Evolutionary conservation across 306 rosid species (phyloP).

Genomic region (Cicer cuneatum): DNA sequence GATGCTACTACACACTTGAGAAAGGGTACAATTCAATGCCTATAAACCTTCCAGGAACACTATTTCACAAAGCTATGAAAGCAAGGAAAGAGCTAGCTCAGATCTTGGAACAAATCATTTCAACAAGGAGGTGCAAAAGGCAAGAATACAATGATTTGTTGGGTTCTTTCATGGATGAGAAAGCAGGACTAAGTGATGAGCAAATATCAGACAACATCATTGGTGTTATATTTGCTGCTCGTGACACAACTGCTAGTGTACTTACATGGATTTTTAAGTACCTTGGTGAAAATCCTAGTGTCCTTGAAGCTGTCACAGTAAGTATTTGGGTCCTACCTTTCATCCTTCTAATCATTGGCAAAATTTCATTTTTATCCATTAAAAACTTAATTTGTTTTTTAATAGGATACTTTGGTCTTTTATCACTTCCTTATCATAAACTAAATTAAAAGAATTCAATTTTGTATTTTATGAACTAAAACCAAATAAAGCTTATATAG

Average conservation of each 20-base stretch:
- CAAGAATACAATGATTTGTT: conserved; percentile 67
- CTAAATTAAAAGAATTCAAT: not conserved
- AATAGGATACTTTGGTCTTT: conserved; percentile 3
- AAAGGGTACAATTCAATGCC: conserved; percentile 98
- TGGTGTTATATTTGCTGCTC: conserved; percentile 92
- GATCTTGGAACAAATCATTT: conserved; percentile 69
- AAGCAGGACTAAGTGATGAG: conserved; percentile 80
- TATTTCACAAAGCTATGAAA: conserved; percentile 87
- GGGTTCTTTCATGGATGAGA: conserved; percentile 77
- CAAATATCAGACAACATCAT: conserved; percentile 89
- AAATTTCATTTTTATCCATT: not conserved
- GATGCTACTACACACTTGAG: conserved; percentile 85
- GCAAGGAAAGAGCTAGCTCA: conserved; percentile 83
- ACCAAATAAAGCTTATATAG: not conserved
- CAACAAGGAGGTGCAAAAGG: conserved; percentile 63
- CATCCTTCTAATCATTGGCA: conserved; percentile 19
- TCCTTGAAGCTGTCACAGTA: conserved; percentile 79
- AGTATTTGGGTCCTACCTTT: conserved; percentile 45
- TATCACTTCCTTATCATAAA: not conserved
- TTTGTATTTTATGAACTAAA: not conserved
- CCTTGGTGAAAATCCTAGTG: conserved; percentile 73
- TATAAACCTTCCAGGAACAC: conserved; percentile 83
- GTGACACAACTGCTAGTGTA: conserved; percentile 90
- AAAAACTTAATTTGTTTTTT: too few relatives aligned
- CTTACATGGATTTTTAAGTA: conserved; percentile 89